Percentiles rank a stretch among this genome's conserved stretches.
phyloP scores from a whole-genome alignment of 129 eudicot genomes.

The Pulicaria dysenterica region DNA sequence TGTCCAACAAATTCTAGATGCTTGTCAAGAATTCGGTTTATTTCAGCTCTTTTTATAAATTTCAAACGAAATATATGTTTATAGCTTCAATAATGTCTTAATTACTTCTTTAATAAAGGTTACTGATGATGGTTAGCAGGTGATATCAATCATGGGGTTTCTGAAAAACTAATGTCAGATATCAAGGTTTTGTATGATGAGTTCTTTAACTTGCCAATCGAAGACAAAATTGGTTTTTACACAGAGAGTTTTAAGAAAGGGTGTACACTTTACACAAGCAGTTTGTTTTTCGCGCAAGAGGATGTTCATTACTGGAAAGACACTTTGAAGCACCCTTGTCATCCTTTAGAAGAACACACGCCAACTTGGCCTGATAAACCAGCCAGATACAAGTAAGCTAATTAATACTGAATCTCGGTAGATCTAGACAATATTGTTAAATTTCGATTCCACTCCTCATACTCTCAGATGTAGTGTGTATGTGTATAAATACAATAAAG shows the following conservation, averaged over 20 bases:
- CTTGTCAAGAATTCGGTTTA: conserved; percentile 48
- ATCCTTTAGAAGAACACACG: conserved; percentile 38
- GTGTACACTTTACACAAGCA: conserved; percentile 42
- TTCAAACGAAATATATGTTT: background rate
- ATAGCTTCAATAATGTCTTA: background rate
- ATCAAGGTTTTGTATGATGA: conserved; percentile 42
- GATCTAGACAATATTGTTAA: background rate
- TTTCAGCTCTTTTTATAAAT: conserved; percentile 45
- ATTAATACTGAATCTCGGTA: background rate
- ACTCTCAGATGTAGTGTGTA: background rate
- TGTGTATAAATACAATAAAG: too few relatives aligned
- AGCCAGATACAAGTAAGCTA: conserved; percentile 29
- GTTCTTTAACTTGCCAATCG: conserved; percentile 43
- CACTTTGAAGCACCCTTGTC: conserved; percentile 40
- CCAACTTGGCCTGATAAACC: conserved; percentile 52
- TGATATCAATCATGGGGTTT: conserved; percentile 49
- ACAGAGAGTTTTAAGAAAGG: conserved; percentile 28
- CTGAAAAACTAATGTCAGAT: conserved; percentile 34
- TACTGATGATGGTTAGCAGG: conserved; percentile 20
- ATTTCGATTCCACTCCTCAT: too few relatives aligned
- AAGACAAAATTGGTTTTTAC: conserved; percentile 36
- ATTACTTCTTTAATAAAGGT: background rate
- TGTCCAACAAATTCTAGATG: conserved; percentile 40
- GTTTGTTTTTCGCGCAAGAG: conserved; percentile 32
- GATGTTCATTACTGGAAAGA: conserved; percentile 51